These are phyloP conservation scores for Lindgomyces ingoldianus DNA, from an alignment of 495 filamentous ascomycete genomes.

Conservation along the genomic window DNA sequence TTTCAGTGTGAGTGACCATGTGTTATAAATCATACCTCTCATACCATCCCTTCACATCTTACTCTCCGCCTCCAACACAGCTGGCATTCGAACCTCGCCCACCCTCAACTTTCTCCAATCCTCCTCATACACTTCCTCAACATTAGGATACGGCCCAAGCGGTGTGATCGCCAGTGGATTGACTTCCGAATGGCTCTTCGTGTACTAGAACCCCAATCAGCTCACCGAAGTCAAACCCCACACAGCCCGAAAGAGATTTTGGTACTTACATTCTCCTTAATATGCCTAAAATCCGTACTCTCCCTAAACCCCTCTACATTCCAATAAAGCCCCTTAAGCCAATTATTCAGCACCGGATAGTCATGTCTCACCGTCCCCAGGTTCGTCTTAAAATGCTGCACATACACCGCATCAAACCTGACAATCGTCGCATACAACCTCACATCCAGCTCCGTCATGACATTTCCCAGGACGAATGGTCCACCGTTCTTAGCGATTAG, in stretches of 20 bases:
- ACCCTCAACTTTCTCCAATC: slow-evolving; percentile 46
- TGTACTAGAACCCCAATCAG: slow-evolving; percentile 47
- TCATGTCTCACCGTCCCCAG: slow-evolving; percentile 55
- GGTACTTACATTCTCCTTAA: slow-evolving; percentile 57
- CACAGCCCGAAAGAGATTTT: background rate
- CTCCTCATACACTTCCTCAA: slow-evolving; percentile 47
- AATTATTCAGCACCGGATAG: slow-evolving; percentile 55
- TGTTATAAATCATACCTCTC: background rate
- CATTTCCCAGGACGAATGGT: slow-evolving; percentile 51
- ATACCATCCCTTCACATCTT: slow-evolving; percentile 19
- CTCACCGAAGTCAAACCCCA: background rate
- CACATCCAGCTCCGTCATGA: slow-evolving; percentile 56
- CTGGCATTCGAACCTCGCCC: slow-evolving; percentile 44
- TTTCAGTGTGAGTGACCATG: too few relatives aligned
- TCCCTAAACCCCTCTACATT: slow-evolving; percentile 47
- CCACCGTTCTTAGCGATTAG: slow-evolving; percentile 49
- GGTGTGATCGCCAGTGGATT: slow-evolving; percentile 48
- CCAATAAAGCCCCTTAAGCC: slow-evolving; percentile 57
- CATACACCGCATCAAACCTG: slow-evolving; percentile 55
- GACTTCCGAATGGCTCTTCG: slow-evolving; percentile 52
- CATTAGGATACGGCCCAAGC: slow-evolving; percentile 44
- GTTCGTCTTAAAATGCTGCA: slow-evolving; percentile 62
- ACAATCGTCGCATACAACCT: slow-evolving; percentile 54
- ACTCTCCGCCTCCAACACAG: slow-evolving; percentile 41
- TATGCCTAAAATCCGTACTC: slow-evolving; percentile 50